Conservation (phyloP, 106 monocot species). For the Phalaenopsis equestris region DNA sequence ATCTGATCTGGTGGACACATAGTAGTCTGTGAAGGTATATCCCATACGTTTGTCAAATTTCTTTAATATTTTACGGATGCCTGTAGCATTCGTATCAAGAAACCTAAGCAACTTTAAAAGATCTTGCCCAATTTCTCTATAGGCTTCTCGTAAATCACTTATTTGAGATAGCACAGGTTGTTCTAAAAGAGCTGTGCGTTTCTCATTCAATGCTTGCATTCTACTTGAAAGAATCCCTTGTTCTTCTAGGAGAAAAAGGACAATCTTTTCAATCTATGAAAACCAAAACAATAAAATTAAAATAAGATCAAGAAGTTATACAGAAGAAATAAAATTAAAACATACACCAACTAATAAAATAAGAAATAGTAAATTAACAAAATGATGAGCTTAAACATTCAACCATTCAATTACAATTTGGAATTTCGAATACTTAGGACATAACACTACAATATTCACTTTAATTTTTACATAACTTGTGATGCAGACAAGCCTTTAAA, state of each 20-base stretch:
- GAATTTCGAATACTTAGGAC: neutral
- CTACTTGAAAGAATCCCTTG: conserved; percentile 79
- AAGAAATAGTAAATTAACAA: neutral
- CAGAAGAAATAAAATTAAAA: neutral
- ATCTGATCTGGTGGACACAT: conserved; percentile 75
- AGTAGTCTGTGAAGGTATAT: conserved; percentile 83
- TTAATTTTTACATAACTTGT: too few relatives aligned
- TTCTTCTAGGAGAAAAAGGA: conserved; percentile 87
- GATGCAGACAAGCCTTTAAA: too few relatives aligned
- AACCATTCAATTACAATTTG: neutral
- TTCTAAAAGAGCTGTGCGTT: conserved; percentile 36
- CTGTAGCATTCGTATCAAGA: conserved; percentile 88
- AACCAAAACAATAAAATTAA: neutral
- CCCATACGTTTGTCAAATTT: conserved; percentile 92
- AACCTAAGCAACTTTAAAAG: conserved; percentile 86
- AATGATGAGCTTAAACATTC: neutral
- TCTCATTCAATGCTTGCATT: conserved; percentile 59
- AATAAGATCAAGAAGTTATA: neutral
- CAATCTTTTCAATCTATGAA: conserved; percentile 82
- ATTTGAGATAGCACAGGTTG: conserved; percentile 58
- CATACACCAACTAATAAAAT: neutral
- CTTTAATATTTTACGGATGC: conserved; percentile 90
- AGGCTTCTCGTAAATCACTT: conserved; percentile 57
- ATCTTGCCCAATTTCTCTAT: conserved; percentile 68
- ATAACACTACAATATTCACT: neutral